Evolutionary conservation across 2,329 filamentous ascomycete species (phyloP), one percentile per base, ranked within the genome.

Genomic region (Xylariaceae sp.): DNA sequence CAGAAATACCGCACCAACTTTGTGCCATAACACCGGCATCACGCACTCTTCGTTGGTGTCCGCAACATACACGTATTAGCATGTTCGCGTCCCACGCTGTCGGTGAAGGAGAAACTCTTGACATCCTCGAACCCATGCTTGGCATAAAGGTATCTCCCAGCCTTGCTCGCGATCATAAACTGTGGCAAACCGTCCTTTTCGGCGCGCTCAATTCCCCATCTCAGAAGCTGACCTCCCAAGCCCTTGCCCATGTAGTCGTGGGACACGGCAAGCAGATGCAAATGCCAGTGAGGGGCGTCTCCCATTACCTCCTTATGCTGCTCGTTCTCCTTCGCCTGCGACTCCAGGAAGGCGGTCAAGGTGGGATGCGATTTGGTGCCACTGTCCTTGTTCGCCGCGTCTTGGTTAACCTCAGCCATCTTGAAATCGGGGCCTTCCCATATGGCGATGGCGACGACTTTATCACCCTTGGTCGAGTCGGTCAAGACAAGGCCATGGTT

Each of bases 121-220:
- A n/a, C n/a, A n/a, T n/a, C 13, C 16, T 31, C 29, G 17, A 31
- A 31, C 17, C 29, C 29, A 14, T 31, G 15, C 19, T 31, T 31
- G 17, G 16, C n/a, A 21, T 31, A 31, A 4, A 31, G 5, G 5
- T 5, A n/a, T 7, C 7, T 14, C 8, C 29, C 29, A 8, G 12
- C 11, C 11, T 16, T 16, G 19, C 29, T 31, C 15, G 29, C 16
- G 10, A 11, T 12, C 17, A 31, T n/a, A n/a, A 19, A 31, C 5
- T 5, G 5, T 18, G 11, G 10, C 10, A 31, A 12, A 4, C 19
- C 17, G 7, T 31, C 29, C 16, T 19, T 14, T 9, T 31, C 29
- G 17, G 29, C 29, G 12, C 9, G 15, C 29, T 31, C 10, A 12
- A 31, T 5, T 4, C 29, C 29, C 17, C 29, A 19, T 13, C 18